These are phyloP conservation scores for Candida qinlingensis DNA, from an alignment of 805 yeast species.

Conservation along the genomic window DNA sequence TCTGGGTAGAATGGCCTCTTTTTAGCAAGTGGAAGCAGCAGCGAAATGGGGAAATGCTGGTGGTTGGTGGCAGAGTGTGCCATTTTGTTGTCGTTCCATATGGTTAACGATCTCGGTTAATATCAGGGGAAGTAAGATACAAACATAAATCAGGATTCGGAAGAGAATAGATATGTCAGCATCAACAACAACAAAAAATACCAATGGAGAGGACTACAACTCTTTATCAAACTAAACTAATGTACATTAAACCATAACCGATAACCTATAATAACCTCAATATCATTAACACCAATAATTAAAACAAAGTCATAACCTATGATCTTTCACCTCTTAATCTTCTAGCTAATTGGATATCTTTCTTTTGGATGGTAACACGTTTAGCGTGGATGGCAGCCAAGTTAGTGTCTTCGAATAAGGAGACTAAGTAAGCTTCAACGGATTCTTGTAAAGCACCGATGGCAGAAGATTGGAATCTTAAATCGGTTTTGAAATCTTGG, in stretches of 20 bases:
- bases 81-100: no score
- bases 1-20: background rate
- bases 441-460: conserved; percentile 98
- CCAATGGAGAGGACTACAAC: background rate
- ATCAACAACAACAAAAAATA: background rate
- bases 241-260: conserved; percentile 10
- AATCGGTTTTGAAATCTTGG: conserved; percentile 86
- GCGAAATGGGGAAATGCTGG: no score
- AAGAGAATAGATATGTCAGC: no score
- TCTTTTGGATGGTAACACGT: conserved; percentile 98
- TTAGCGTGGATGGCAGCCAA: conserved; percentile 98
- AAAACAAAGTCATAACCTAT: conserved; percentile 29
- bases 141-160: no score
- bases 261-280: conserved; percentile 6
- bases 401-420: conserved; percentile 95
- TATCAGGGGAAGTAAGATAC: no score
- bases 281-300: background rate
- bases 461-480: conserved; percentile 96
- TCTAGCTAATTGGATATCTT: conserved; percentile 96
- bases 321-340: conserved; percentile 97
- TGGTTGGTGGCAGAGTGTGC: no score
- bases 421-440: conserved; percentile 95
- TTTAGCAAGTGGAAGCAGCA: no score
- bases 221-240: conserved; percentile 1
- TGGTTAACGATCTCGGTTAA: no score